A percentile compares a stretch with the other conserved stretches of the same genome.
Evolutionary conservation across 2,329 filamentous ascomycete species (phyloP).

Genomic region (Monosporascus sp.): DNA sequence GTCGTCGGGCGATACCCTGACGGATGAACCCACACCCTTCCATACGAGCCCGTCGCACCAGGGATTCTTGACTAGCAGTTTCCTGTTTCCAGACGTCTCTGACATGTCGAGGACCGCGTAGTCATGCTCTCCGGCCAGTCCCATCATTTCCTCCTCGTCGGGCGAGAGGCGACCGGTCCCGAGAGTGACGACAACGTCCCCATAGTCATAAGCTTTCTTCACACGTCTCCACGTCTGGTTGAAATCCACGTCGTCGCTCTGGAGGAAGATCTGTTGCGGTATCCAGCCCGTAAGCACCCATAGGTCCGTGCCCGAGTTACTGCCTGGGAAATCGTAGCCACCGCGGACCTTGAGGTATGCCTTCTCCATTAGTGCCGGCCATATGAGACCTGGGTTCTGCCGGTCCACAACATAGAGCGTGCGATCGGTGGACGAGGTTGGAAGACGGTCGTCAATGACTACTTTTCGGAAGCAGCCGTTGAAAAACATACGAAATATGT

Average conservation of each 20-base stretch:
- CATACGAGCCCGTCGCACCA: conserved; percentile 81
- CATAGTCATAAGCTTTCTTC: conserved; percentile 65
- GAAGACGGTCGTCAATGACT: conserved; percentile 81
- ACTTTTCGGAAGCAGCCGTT: conserved; percentile 90
- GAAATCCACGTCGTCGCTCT: conserved; percentile 74
- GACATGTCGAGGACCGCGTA: conserved; percentile 86
- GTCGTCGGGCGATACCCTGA: conserved; percentile 11
- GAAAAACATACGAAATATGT: conserved; percentile 88
- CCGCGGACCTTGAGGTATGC: conserved; percentile 93
- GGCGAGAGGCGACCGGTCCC: conserved; percentile 79
- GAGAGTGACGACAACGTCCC: conserved; percentile 81
- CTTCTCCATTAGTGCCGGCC: conserved; percentile 92
- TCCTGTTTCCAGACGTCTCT: conserved; percentile 50
- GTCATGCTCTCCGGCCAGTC: conserved; percentile 85
- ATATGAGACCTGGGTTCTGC: conserved; percentile 73
- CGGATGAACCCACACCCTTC: conserved; percentile 47
- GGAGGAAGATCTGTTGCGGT: conserved; percentile 88
- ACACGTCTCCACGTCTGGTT: conserved; percentile 74
- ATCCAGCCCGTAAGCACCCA: conserved; percentile 95
- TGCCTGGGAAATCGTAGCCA: conserved; percentile 95
- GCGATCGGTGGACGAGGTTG: conserved; percentile 66
- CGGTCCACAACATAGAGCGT: conserved; percentile 84
- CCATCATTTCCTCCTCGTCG: conserved; percentile 72
- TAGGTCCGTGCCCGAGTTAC: conserved; percentile 92
- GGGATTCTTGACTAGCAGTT: conserved; percentile 87